phyloP scores from a whole-genome alignment of 108 stramenopile genomes.

The Nitzschia sp. region DNA sequence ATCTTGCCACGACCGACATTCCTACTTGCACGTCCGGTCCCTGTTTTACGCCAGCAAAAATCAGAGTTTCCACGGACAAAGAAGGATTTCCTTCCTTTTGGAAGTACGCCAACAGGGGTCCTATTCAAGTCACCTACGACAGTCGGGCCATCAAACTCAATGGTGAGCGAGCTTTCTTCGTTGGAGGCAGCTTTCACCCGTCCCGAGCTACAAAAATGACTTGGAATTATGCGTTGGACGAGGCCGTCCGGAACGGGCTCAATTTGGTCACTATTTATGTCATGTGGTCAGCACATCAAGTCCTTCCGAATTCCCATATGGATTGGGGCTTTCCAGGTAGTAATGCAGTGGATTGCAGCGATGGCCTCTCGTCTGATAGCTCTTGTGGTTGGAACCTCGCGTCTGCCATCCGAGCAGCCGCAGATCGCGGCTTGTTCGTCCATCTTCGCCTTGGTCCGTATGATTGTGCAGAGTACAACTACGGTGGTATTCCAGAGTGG shows the following conservation, averaged over 20 bases:
- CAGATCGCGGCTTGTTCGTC: slow-evolving; percentile 55
- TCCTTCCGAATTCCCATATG: slow-evolving; percentile 24
- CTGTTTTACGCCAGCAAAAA: slow-evolving; percentile 25
- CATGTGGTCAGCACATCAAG: slow-evolving; percentile 57
- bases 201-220: slow-evolving; percentile 36
- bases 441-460: slow-evolving; percentile 64
- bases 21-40: not conserved
- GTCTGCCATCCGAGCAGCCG: slow-evolving; percentile 45
- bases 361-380: not conserved
- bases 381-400: slow-evolving; percentile 49
- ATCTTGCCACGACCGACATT: not conserved
- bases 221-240: slow-evolving; percentile 47
- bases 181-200: slow-evolving; percentile 61
- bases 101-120: slow-evolving; percentile 25
- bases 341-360: not conserved
- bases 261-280: slow-evolving; percentile 65
- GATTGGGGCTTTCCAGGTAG: slow-evolving; percentile 42
- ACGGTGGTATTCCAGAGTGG: slow-evolving; percentile 70
- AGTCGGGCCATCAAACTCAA: slow-evolving; percentile 42
- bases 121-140: slow-evolving; percentile 48
- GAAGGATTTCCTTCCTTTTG: slow-evolving; percentile 45
- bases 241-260: slow-evolving; percentile 51
- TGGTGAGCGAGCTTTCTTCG: slow-evolving; percentile 38
- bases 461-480: slow-evolving; percentile 65
- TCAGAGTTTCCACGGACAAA: slow-evolving; percentile 5